phyloP scores from a whole-genome alignment of 2,329 filamentous ascomycete species.

The Pseudomassariella vexata region DNA sequence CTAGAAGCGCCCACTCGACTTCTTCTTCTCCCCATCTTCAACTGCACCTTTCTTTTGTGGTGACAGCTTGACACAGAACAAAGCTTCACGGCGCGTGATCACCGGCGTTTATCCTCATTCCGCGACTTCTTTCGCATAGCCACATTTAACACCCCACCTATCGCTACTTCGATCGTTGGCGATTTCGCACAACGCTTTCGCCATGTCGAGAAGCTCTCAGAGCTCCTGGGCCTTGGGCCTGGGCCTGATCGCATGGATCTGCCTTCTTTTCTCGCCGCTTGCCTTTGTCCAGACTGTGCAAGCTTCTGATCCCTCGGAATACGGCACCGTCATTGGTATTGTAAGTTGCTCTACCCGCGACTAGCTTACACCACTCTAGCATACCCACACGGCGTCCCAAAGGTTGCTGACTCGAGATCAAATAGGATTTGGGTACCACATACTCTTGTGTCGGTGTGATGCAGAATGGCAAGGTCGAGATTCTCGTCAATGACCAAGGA shows the following conservation, averaged over 20 bases:
- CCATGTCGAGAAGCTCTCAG: slow-evolving; percentile 54
- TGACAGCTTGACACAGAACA: slow-evolving; percentile 1
- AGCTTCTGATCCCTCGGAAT: slow-evolving; percentile 68
- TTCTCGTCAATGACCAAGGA: slow-evolving; percentile 93
- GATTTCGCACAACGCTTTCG: slow-evolving; percentile 9
- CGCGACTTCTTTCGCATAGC: neutral
- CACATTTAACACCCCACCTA: slow-evolving; percentile 1
- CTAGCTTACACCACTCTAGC: slow-evolving; percentile 10
- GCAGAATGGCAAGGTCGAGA: slow-evolving; percentile 92
- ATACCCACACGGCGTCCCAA: no score
- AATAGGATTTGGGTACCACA: slow-evolving; percentile 79
- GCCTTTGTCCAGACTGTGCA: slow-evolving; percentile 75
- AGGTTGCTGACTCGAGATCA: no score
- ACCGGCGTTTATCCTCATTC: neutral
- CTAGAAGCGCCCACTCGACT: neutral
- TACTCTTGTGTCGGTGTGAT: slow-evolving; percentile 90
- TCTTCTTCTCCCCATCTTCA: slow-evolving; percentile 1
- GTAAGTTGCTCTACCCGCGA: slow-evolving; percentile 36
- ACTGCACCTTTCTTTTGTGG: slow-evolving; percentile 1
- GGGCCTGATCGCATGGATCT: slow-evolving; percentile 87
- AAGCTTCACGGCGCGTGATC: slow-evolving; percentile 2
- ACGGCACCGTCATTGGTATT: slow-evolving; percentile 91
- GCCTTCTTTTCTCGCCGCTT: slow-evolving; percentile 81
- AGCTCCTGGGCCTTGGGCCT: slow-evolving; percentile 71
- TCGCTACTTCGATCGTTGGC: slow-evolving; percentile 7